Conservation (phyloP, 768 basidiomycete species). For the Plicaturopsis crispa region DNA sequence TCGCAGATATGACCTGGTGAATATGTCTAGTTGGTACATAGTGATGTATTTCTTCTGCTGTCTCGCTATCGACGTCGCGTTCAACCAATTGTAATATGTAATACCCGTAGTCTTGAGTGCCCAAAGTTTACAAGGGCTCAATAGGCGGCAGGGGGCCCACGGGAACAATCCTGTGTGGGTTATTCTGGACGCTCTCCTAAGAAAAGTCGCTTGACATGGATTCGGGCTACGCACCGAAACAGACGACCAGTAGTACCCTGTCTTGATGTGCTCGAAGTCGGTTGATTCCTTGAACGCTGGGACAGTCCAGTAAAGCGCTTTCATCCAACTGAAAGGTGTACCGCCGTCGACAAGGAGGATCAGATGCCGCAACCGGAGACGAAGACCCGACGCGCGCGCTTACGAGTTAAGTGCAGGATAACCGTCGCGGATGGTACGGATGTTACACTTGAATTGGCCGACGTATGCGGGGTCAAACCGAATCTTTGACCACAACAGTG, state of each 20-base stretch:
- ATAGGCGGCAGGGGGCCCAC: slow-evolving; percentile 68
- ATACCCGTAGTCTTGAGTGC: too few relatives aligned
- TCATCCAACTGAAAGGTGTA: slow-evolving; percentile 52
- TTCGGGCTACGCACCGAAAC: slow-evolving; percentile 22
- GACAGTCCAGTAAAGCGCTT: slow-evolving; percentile 87
- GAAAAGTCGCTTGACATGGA: slow-evolving; percentile 1
- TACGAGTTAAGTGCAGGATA: slow-evolving; percentile 81
- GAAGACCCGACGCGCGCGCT: too few relatives aligned
- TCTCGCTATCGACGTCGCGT: too few relatives aligned
- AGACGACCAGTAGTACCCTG: slow-evolving; percentile 65
- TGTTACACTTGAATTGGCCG: slow-evolving; percentile 91
- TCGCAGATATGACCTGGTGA: slow-evolving; percentile 28
- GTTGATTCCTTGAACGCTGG: slow-evolving; percentile 83
- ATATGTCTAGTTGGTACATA: too few relatives aligned
- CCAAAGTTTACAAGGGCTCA: slow-evolving; percentile 52
- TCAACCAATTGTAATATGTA: too few relatives aligned
- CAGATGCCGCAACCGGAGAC: slow-evolving; percentile 15
- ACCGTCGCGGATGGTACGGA: slow-evolving; percentile 75
- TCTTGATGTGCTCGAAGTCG: slow-evolving; percentile 85
- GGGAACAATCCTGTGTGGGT: slow-evolving; percentile 72
- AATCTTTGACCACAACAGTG: slow-evolving; percentile 32
- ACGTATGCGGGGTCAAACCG: slow-evolving; percentile 90
- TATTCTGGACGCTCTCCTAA: slow-evolving; percentile 42
- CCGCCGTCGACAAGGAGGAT: not conserved
- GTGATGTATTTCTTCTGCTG: too few relatives aligned